Evolutionary conservation across 306 rosid genomes (phyloP), one percentile per base, ranked within the genome.

Genomic region (Castanea sativa): DNA sequence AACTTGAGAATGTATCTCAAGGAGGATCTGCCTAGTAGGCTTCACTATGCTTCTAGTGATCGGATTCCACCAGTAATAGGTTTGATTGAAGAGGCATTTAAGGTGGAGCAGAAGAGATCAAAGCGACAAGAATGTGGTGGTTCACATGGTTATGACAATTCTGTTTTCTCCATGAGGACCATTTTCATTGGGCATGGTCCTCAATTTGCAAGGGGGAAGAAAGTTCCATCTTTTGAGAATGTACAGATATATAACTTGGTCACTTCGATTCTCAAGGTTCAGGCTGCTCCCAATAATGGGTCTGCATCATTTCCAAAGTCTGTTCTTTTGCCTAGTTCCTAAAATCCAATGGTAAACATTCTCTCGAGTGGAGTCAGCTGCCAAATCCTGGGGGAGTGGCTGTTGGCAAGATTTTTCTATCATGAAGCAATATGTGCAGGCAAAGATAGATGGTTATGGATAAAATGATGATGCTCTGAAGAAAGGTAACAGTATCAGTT

Each of bases 171-270:
- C 76, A 96, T 96, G 99, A 93, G 99, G 85, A 81, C 84, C 35
- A 96, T 96, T 63, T 96, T 96, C 78, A 76, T 96, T 53, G 99
- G 91, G 29, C 99, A 96, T 41, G 99, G 99, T 83, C 99, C 99
- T 81, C 93, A 68, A 77, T 96, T 96, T 87, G 93, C 90, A 6
- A 86, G 90, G 52, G 98, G 99, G 75, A 80, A 85, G 80, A 96
- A 96, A 87, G 83, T 96, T 71, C 96, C 96, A 1, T 93, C 98
- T 35, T 96, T 96, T 80, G 99, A 96, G 88, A 96, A 96, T 80
- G 88, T 96, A 67, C 78, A 96, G 87, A 96, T 96, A 80, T 93
- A 96, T 83, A 93, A 93, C 87, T 79, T 96, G 91, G 80, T 96
- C 84, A 93, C 98, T 58, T 84, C 88, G 25, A 91, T 96, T 86